A percentile compares a stretch with the other conserved stretches of the same genome.
phyloP scores from a whole-genome alignment of 1,284 basidiomycete genomes.

The Trametes pubescens region DNA sequence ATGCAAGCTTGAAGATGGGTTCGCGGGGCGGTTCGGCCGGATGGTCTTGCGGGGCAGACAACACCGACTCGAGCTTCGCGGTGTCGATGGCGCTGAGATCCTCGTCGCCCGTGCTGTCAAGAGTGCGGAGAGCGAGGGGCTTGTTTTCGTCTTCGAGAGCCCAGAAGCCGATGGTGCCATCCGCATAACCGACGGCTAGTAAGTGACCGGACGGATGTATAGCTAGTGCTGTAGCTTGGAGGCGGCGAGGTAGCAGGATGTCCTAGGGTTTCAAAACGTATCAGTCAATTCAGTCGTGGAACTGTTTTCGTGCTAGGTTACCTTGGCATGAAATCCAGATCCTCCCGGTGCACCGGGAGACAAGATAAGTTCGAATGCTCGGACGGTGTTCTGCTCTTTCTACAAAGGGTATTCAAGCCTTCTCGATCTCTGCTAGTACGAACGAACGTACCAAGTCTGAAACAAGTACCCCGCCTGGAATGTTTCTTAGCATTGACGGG shows the following conservation, averaged over 20 bases:
- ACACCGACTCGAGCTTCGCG: conserved; percentile 52
- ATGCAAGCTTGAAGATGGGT: conserved; percentile 89
- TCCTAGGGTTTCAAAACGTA: conserved; percentile 49
- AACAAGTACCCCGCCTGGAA: conserved; percentile 74
- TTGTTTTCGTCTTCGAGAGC: conserved; percentile 82
- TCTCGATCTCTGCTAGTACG: background rate
- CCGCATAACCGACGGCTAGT: conserved; percentile 80
- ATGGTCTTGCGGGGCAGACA: conserved; percentile 40
- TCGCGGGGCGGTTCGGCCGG: conserved; percentile 55
- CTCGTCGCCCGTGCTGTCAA: conserved; percentile 53
- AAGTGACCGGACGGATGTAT: conserved; percentile 77
- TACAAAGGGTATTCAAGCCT: conserved; percentile 36
- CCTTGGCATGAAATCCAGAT: conserved; percentile 62
- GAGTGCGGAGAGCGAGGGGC: conserved; percentile 82
- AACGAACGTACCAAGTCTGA: conserved; percentile 65
- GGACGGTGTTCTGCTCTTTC: conserved; percentile 66
- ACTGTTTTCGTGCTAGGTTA: conserved; percentile 36
- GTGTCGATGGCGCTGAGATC: conserved; percentile 63
- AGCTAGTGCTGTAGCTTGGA: conserved; percentile 75
- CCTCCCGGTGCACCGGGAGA: conserved; percentile 86
- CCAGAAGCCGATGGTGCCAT: conserved; percentile 91
- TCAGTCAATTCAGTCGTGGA: background rate
- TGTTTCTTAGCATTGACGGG: background rate
- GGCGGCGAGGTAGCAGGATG: conserved; percentile 74
- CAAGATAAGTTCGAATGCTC: conserved; percentile 72